Percentiles rank a stretch among this genome's conserved stretches.
phyloP scores from a whole-genome alignment of 257 asterid genomes.

The Solanum sejunctum region DNA sequence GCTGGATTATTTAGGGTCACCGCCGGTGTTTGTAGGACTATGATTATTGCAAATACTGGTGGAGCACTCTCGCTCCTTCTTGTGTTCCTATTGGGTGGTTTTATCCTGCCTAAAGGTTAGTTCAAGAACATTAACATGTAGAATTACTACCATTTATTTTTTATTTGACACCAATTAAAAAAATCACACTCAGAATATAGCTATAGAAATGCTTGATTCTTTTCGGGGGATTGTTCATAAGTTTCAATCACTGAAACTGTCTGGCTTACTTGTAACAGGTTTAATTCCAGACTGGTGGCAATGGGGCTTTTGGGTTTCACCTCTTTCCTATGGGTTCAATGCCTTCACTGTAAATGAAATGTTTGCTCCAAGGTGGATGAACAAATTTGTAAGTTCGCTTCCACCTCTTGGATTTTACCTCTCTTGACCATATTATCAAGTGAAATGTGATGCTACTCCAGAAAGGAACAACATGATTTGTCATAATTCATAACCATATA shows the following conservation, averaged over 20 bases:
- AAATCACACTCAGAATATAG: neutral
- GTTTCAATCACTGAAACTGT: conserved; percentile 1
- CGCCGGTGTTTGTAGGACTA: conserved; percentile 48
- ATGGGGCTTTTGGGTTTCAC: conserved; percentile 65
- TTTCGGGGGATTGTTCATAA: neutral
- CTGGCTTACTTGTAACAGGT: conserved; percentile 16
- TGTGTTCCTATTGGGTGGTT: conserved; percentile 58
- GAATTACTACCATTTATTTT: neutral
- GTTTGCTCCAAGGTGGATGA: conserved; percentile 56
- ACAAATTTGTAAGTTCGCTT: conserved; percentile 16
- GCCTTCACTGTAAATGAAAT: conserved; percentile 46
- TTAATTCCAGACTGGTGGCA: conserved; percentile 58
- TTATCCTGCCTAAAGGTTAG: conserved; percentile 55
- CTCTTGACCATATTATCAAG: neutral
- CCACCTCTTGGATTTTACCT: neutral
- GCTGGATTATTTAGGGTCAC: conserved; percentile 50
- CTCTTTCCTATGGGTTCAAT: conserved; percentile 41
- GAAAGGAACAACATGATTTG: neutral
- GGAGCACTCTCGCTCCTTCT: conserved; percentile 51
- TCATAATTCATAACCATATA: neutral
- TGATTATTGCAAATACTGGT: conserved; percentile 47
- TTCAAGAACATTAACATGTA: neutral
- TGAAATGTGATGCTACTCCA: neutral
- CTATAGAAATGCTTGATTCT: neutral
- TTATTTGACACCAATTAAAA: neutral